Conservation (phyloP, 371 early-diverging fungal species). For the Rhizopus sp. region DNA sequence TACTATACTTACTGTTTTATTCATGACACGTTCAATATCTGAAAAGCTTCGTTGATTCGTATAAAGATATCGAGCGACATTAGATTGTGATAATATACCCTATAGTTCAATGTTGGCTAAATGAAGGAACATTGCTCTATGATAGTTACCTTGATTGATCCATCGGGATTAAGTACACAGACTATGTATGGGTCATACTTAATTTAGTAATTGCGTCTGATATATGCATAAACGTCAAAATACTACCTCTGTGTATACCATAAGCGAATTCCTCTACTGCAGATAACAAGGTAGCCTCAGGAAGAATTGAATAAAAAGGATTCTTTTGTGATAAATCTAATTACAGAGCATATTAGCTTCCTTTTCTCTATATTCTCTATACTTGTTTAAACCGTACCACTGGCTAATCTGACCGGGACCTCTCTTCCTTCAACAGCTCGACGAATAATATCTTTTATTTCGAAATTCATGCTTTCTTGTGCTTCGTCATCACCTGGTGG, state of each 20-base stretch:
- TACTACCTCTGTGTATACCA: slow-evolving; percentile 73
- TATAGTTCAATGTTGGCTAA: background rate
- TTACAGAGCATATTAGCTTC: background rate
- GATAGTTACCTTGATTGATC: slow-evolving; percentile 39
- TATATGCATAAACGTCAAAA: background rate
- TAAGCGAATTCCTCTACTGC: slow-evolving; percentile 75
- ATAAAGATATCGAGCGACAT: slow-evolving; percentile 66
- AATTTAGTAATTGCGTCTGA: background rate
- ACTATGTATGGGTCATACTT: slow-evolving; percentile 33
- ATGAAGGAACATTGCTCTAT: background rate
- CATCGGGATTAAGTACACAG: slow-evolving; percentile 60
- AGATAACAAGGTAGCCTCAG: slow-evolving; percentile 74
- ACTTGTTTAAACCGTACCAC: slow-evolving; percentile 31
- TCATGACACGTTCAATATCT: slow-evolving; percentile 36
- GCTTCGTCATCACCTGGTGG: slow-evolving; percentile 15
- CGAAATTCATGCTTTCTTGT: slow-evolving; percentile 31
- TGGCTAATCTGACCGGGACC: slow-evolving; percentile 69
- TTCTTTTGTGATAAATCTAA: slow-evolving; percentile 79
- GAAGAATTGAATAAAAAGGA: slow-evolving; percentile 81
- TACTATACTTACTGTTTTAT: slow-evolving; percentile 44
- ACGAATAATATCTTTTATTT: slow-evolving; percentile 62
- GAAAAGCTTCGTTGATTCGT: slow-evolving; percentile 46
- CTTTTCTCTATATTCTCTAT: background rate
- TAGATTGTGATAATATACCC: slow-evolving; percentile 84
- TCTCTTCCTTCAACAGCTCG: slow-evolving; percentile 55